Percentiles rank a stretch among this genome's conserved stretches.
These are phyloP conservation scores for Papiliotrema nemorosa DNA, from an alignment of 1,284 basidiomycete species.

Conservation along the genomic window DNA sequence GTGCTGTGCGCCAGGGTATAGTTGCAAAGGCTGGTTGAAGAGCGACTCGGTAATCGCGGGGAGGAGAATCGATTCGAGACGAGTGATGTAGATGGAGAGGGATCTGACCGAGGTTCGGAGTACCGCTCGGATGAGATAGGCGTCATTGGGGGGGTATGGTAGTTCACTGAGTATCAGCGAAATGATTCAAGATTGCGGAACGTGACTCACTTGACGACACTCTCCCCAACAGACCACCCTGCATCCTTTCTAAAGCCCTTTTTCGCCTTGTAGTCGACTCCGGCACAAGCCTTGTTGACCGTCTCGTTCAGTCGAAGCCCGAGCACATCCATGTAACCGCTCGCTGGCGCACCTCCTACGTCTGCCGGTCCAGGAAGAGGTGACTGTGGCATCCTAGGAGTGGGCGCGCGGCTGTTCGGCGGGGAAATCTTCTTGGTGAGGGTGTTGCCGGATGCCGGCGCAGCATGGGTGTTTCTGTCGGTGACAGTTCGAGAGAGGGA, in stretches of 20 bases:
- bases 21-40: constrained; percentile 39
- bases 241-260: constrained; percentile 46
- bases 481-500: constrained; percentile 32
- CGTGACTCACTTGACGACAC: constrained; percentile 43
- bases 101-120: constrained; percentile 45
- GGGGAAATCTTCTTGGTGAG: constrained; percentile 25
- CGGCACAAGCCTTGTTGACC: constrained; percentile 47
- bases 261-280: constrained; percentile 46
- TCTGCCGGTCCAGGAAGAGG: constrained; percentile 10
- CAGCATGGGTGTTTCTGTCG: constrained; percentile 23
- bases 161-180: constrained; percentile 34
- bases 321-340: constrained; percentile 48
- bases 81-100: constrained; percentile 47
- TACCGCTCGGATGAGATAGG: constrained; percentile 48
- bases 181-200: background rate
- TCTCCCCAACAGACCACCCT: constrained; percentile 45
- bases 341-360: constrained; percentile 16
- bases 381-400: constrained; percentile 22
- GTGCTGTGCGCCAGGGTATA: constrained; percentile 20
- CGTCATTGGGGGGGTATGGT: constrained; percentile 40
- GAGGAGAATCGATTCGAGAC: constrained; percentile 48
- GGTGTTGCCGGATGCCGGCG: constrained; percentile 1
- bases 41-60: constrained; percentile 45
- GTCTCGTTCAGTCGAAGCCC: constrained; percentile 46
- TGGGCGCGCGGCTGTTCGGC: constrained; percentile 26